Evolutionary conservation across 495 filamentous ascomycete species (phyloP).

Genomic region (Penicillium desertorum): DNA sequence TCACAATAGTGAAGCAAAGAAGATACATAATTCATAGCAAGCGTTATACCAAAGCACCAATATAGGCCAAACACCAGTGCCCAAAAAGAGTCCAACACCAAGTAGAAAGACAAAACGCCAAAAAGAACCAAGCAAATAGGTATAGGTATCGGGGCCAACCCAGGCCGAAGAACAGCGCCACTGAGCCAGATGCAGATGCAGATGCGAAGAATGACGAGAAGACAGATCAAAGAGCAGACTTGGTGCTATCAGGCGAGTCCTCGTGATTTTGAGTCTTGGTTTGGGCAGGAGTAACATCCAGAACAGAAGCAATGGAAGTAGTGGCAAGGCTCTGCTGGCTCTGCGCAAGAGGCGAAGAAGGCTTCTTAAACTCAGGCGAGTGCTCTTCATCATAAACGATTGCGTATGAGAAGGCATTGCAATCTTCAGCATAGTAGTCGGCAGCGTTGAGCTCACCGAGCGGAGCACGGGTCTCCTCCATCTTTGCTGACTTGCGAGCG

Average conservation of each 20-base stretch:
- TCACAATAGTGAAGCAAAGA: conserved; percentile 12
- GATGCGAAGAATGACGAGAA: not conserved
- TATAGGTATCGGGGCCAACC: conserved; percentile 8
- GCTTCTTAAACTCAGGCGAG: conserved; percentile 23
- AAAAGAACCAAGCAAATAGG: conserved; percentile 13
- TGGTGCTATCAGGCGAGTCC: not conserved
- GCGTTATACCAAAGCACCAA: conserved; percentile 11
- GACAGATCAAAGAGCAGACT: conserved; percentile 8
- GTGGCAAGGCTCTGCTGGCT: conserved; percentile 12
- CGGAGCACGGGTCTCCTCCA: conserved; percentile 61
- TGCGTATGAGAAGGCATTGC: conserved; percentile 59
- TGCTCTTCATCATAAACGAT: conserved; percentile 56
- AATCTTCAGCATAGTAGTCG: conserved; percentile 71
- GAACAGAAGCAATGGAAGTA: conserved; percentile 34
- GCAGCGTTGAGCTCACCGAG: conserved; percentile 67
- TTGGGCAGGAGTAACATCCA: conserved; percentile 41
- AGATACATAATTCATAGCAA: conserved; percentile 18
- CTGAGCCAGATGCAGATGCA: conserved; percentile 27
- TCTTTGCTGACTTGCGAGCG: conserved; percentile 37
- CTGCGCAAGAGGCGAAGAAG: conserved; percentile 11
- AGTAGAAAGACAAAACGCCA: conserved; percentile 8
- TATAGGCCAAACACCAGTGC: conserved; percentile 5
- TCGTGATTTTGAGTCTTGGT: not conserved
- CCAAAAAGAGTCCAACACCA: not conserved
- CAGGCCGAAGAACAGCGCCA: conserved; percentile 13